Conservation (phyloP, 140 eudicot genomes). For the Flaveria floridana region DNA sequence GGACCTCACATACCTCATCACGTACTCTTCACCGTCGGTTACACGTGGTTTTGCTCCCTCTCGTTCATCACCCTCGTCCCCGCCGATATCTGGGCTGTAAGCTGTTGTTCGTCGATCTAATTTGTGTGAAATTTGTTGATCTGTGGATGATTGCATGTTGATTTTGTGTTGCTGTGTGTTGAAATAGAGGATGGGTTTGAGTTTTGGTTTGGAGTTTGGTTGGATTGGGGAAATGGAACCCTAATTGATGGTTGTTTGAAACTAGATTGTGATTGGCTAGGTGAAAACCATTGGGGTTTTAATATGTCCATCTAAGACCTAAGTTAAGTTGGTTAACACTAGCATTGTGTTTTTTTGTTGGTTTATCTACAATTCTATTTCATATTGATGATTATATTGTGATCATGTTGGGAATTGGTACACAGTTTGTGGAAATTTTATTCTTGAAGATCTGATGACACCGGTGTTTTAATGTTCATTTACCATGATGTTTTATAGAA, state of each 20-base stretch:
- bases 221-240: slow-evolving; percentile 9
- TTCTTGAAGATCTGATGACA: neutral
- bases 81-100: slow-evolving; percentile 87
- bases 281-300: neutral
- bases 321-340: neutral
- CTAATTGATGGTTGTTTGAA: slow-evolving; percentile 26
- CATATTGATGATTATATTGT: neutral
- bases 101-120: neutral
- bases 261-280: neutral
- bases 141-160: neutral
- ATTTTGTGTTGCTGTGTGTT: neutral
- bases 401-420: slow-evolving; percentile 1
- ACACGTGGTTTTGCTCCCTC: slow-evolving; percentile 84
- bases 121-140: neutral
- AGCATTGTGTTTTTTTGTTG: slow-evolving; percentile 13
- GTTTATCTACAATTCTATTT: slow-evolving; percentile 1
- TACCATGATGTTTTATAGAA: neutral
- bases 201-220: neutral
- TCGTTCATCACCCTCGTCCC: slow-evolving; percentile 86
- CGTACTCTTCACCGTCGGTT: slow-evolving; percentile 72
- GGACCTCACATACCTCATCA: slow-evolving; percentile 81
- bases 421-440: neutral
- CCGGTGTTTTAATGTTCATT: slow-evolving; percentile 1
- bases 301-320: neutral
- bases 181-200: neutral